A percentile compares a stretch with the other conserved stretches of the same genome.
These are phyloP conservation scores for Mortierella sp. DNA, from an alignment of 371 early-diverging fungal genomes.

Conservation along the genomic window DNA sequence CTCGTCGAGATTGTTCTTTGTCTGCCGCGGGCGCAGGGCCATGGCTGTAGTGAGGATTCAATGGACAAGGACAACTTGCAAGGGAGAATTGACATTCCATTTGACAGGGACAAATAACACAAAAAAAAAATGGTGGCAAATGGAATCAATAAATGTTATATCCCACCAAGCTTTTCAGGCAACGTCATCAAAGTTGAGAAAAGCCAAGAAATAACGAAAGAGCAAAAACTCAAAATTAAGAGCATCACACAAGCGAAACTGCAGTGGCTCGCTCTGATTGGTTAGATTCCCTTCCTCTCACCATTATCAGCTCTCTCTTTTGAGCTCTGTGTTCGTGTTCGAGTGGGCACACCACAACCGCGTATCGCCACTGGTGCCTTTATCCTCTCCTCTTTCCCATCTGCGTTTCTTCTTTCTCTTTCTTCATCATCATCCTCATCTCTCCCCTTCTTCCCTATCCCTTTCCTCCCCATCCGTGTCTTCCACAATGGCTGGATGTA, in stretches of 20 bases:
- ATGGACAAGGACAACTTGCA: background rate
- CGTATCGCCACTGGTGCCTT: background rate
- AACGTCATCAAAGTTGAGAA: background rate
- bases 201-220: background rate
- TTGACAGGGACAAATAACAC: background rate
- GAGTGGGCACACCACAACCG: slow-evolving; percentile 1
- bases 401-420: slow-evolving; percentile 19
- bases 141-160: background rate
- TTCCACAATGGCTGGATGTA: slow-evolving; percentile 54
- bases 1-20: slow-evolving; percentile 50
- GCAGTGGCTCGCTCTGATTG: slow-evolving; percentile 48
- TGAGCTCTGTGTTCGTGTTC: slow-evolving; percentile 10
- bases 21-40: slow-evolving; percentile 28
- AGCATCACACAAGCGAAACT: background rate
- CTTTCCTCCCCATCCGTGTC: slow-evolving; percentile 19
- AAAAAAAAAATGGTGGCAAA: background rate
- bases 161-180: background rate
- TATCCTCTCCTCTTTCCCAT: slow-evolving; percentile 12
- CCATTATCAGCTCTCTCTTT: slow-evolving; percentile 12
- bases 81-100: background rate
- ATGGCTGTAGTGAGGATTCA: slow-evolving; percentile 13
- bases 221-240: background rate
- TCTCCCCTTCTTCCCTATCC: slow-evolving; percentile 11
- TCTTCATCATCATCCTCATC: slow-evolving; percentile 24
- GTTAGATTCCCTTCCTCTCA: slow-evolving; percentile 12